Conservation (phyloP, 202 grass and related monocot species). For the Zoysia matrella region DNA sequence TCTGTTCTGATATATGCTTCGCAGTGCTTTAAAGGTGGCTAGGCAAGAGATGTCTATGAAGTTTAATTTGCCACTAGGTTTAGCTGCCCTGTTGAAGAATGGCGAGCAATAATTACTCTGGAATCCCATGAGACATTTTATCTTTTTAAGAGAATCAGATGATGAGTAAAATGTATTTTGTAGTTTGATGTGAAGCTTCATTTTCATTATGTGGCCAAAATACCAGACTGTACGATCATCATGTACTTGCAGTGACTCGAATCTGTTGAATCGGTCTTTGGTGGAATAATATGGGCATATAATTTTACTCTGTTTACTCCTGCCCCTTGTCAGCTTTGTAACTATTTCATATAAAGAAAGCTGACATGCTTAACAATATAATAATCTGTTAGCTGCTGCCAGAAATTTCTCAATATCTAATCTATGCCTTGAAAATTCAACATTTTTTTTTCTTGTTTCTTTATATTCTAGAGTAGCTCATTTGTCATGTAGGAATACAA, state of each 20-base stretch:
- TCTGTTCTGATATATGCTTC: no score
- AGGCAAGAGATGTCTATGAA: no score
- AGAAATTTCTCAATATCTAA: neutral
- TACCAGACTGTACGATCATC: neutral
- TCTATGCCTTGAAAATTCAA: neutral
- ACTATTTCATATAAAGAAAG: neutral
- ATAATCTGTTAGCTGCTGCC: neutral
- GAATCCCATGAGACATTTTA: no score
- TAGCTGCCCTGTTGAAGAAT: no score
- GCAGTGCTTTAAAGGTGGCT: no score
- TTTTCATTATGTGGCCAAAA: neutral
- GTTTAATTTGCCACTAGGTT: no score
- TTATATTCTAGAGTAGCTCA: no score
- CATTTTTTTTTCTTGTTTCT: neutral
- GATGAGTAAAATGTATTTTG: neutral
- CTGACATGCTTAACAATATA: neutral
- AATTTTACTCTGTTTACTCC: neutral
- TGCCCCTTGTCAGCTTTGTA: neutral
- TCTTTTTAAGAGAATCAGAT: neutral
- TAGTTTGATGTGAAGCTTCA: neutral
- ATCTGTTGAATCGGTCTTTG: neutral
- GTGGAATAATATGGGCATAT: conserved; percentile 38
- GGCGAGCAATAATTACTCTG: no score
- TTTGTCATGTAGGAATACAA: neutral
- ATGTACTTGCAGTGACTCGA: neutral